phyloP scores from a whole-genome alignment of 2,329 filamentous ascomycete species.

The Colletotrichum horii region DNA sequence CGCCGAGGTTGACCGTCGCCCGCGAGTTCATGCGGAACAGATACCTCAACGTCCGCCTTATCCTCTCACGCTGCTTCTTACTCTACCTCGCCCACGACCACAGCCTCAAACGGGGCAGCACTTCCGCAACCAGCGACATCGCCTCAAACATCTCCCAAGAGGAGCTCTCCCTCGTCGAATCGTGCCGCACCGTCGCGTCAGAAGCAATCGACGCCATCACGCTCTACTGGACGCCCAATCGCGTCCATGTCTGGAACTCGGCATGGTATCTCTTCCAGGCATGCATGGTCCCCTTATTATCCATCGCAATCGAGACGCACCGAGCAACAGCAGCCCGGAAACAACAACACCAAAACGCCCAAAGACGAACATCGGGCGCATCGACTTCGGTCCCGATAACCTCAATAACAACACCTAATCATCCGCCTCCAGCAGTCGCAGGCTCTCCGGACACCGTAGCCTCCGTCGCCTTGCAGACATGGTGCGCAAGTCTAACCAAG shows the following conservation, averaged over 20 bases:
- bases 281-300: conserved; percentile 33
- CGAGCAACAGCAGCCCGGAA: neutral
- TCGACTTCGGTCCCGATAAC: neutral
- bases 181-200: conserved; percentile 29
- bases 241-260: conserved; percentile 35
- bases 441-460: neutral
- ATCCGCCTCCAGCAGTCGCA: neutral
- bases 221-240: conserved; percentile 35
- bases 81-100: conserved; percentile 28
- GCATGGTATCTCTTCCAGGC: conserved; percentile 38
- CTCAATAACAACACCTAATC: neutral
- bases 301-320: conserved; percentile 29
- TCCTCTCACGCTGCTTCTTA: conserved; percentile 27
- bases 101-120: conserved; percentile 1
- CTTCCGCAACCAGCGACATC: neutral
- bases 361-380: neutral
- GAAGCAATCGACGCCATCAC: conserved; percentile 36
- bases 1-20: conserved; percentile 28
- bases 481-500: conserved; percentile 28
- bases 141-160: conserved; percentile 14
- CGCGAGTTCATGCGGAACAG: conserved; percentile 33
- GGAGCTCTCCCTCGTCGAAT: conserved; percentile 25
- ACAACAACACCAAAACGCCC: neutral
- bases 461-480: conserved; percentile 8
- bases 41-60: conserved; percentile 33